These are phyloP conservation scores for Eucalyptus regnans DNA, from an alignment of 345 rosid genomes.

Conservation along the genomic window DNA sequence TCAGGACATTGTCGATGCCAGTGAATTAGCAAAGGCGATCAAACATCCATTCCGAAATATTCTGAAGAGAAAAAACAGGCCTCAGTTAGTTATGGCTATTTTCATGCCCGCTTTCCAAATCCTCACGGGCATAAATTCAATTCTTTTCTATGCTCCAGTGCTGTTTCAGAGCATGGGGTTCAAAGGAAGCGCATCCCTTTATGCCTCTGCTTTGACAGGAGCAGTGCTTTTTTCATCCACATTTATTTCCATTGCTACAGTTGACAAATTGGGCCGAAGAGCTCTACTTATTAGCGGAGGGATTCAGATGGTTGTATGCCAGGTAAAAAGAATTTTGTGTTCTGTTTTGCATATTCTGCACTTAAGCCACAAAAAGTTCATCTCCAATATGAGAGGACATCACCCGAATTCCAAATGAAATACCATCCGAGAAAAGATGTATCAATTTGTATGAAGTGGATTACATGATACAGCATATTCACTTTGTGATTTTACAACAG, in stretches of 20 bases:
- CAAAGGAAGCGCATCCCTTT: conserved; percentile 63
- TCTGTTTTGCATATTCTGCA: neutral
- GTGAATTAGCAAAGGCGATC: conserved; percentile 75
- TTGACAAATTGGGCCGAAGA: conserved; percentile 69
- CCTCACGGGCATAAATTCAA: conserved; percentile 87
- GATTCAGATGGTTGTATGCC: conserved; percentile 69
- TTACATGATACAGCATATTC: neutral
- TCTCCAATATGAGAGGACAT: neutral
- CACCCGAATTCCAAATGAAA: neutral
- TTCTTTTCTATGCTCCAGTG: conserved; percentile 91
- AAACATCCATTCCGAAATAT: conserved; percentile 84
- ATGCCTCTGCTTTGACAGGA: conserved; percentile 91
- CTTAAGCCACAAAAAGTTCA: neutral
- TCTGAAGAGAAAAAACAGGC: conserved; percentile 56
- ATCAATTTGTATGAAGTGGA: neutral
- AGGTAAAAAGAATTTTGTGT: conserved; percentile 23
- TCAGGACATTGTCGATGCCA: conserved; percentile 81
- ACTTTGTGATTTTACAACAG: neutral
- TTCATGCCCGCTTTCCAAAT: conserved; percentile 83
- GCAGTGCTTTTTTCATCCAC: conserved; percentile 85
- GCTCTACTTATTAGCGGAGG: conserved; percentile 81
- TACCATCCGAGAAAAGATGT: neutral
- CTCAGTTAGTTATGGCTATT: conserved; percentile 76
- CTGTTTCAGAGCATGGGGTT: conserved; percentile 92
- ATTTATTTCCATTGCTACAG: conserved; percentile 63